Base-by-base conservation (phyloP, 2,329 filamentous ascomycete species). In the Pseudogymnoascus sp. region DNA sequence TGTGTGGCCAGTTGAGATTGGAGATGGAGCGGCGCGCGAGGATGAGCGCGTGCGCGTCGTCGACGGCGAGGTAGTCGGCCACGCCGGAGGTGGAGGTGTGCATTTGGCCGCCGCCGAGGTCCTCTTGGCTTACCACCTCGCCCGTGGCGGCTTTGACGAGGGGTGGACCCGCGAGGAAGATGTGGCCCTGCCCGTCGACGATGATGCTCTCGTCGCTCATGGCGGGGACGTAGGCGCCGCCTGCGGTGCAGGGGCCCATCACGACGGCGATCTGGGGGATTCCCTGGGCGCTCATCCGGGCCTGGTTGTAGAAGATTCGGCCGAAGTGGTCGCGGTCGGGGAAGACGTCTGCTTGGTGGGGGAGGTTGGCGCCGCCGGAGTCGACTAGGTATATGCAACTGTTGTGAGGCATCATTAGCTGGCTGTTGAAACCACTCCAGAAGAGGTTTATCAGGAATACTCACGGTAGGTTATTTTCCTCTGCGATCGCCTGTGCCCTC, bases 201-300 rank as follows among this genome's bases (percentile, higher is more conserved):
- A 99, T 97, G 76, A 99, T 97, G 73, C 87, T 92, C 81, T 97
- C 95, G 74, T 97, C 95, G 65, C 90, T 93, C 93, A 99, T 97
- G 71, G 91, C 91, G 10, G 93, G 93, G 10, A 97, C 93, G 74
- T 99, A 97, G 23, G 93, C 93, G 59, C 93, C 93, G 61, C 93
- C 93, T 1, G 93, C 93, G 0, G 95, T 99, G 77, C 95, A 99
- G 47, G 93, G 90, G 0, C 93, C 93, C 93, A 99, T 97, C 57
- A 99, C 93, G 2, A 97, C 91, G 9, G 91, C 88, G 69, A 99
- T 89, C 73, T 97, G 93, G 1, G 93, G 93, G 66, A 97, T 96
- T 4, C 92, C 91, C 68, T 87, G 78, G 1, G 89, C 84, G 69
- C 90, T 95, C 92, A 97, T 96, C 71, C 91, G 83, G 2, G 95